These are phyloP conservation scores for Monosporascus sp. DNA, from an alignment of 2,329 filamentous ascomycete species.

Conservation along the genomic window DNA sequence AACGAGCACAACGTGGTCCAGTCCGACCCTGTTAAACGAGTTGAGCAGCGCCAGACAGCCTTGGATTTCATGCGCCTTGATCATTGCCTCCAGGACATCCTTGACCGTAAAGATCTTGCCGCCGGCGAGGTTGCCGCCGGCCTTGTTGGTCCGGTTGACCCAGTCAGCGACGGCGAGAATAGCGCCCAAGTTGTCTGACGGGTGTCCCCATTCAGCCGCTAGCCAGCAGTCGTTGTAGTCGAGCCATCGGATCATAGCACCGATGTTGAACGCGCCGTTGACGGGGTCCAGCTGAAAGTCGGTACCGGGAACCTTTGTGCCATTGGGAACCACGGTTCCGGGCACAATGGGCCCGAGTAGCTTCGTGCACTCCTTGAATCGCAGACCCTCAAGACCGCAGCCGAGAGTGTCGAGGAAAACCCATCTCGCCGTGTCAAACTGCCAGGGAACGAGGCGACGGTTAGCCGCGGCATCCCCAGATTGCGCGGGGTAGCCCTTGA, in stretches of 20 bases:
- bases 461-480: constrained; percentile 18
- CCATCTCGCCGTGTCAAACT: constrained; percentile 95
- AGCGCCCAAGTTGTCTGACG: constrained; percentile 94
- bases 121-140: constrained; percentile 71
- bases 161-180: constrained; percentile 97
- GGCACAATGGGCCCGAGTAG: constrained; percentile 87
- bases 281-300: constrained; percentile 92
- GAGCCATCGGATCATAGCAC: constrained; percentile 97
- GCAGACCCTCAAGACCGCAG: constrained; percentile 90
- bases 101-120: constrained; percentile 84
- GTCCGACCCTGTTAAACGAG: constrained; percentile 96
- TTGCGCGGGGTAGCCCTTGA: constrained; percentile 10
- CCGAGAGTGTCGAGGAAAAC: constrained; percentile 96
- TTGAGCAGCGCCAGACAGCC: constrained; percentile 95
- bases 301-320: constrained; percentile 85
- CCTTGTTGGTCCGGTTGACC: constrained; percentile 84
- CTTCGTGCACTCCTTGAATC: constrained; percentile 94
- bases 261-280: constrained; percentile 97
- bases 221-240: constrained; percentile 99
- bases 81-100: constrained; percentile 94
- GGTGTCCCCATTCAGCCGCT: constrained; percentile 97
- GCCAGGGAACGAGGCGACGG: constrained; percentile 13
- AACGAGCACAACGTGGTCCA: constrained; percentile 96
- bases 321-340: constrained; percentile 87
- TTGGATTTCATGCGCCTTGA: constrained; percentile 99